Conservation (phyloP, 768 basidiomycete species). For the Pleurotus citrinopileatus region DNA sequence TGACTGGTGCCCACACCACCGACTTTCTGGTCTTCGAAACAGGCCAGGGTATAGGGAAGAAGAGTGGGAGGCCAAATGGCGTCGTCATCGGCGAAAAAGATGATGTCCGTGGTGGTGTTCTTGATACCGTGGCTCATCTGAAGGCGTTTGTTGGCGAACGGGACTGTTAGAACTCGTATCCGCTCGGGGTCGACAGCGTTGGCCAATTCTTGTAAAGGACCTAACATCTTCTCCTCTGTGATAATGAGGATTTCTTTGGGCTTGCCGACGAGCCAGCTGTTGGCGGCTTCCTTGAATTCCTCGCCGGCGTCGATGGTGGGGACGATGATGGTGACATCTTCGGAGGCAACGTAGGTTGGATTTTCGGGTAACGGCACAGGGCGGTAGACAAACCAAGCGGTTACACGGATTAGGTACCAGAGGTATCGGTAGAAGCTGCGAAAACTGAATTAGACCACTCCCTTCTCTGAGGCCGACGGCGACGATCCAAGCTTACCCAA, state of each 20-base stretch:
- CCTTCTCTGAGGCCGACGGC: background rate
- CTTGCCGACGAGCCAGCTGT: constrained; percentile 88
- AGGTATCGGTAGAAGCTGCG: constrained; percentile 89
- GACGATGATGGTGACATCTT: constrained; percentile 96
- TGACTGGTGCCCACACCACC: constrained; percentile 92
- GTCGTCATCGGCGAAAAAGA: constrained; percentile 93
- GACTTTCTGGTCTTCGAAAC: constrained; percentile 92
- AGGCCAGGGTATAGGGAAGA: constrained; percentile 84
- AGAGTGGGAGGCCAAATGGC: constrained; percentile 94
- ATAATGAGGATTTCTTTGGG: constrained; percentile 77
- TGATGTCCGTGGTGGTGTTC: constrained; percentile 88
- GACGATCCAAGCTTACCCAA: constrained; percentile 52
- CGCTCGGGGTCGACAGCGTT: constrained; percentile 80
- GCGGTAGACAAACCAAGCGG: constrained; percentile 75
- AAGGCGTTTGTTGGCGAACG: constrained; percentile 90
- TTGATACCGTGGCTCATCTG: constrained; percentile 95
- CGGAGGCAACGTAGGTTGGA: constrained; percentile 84
- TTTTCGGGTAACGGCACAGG: constrained; percentile 90
- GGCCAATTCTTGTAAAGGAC: constrained; percentile 85
- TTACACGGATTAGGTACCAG: constrained; percentile 86
- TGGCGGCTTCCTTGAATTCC: constrained; percentile 91
- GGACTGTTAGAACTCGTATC: constrained; percentile 86
- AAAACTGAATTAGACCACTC: background rate
- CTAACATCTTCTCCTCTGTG: constrained; percentile 87
- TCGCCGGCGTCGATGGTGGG: constrained; percentile 96